These are phyloP conservation scores for Pestalotiopsis sp. DNA, from an alignment of 2,329 filamentous ascomycete genomes.

Conservation along the genomic window DNA sequence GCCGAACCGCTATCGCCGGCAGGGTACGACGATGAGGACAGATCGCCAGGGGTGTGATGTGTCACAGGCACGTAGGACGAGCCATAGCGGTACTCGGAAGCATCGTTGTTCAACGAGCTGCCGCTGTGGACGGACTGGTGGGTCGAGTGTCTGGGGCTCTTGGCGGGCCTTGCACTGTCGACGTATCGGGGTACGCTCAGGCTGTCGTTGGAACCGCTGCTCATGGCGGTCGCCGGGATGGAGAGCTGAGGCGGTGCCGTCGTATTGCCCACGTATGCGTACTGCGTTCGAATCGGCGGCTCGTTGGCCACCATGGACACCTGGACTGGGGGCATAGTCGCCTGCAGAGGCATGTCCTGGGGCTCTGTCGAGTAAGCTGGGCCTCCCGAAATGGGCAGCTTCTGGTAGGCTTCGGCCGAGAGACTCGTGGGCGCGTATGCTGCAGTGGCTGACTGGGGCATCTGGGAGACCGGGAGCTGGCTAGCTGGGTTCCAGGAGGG, in stretches of 20 bases:
- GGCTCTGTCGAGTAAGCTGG: slow-evolving; percentile 52
- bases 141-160: slow-evolving; percentile 57
- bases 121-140: slow-evolving; percentile 57
- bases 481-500: slow-evolving; percentile 55
- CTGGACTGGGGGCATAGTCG: slow-evolving; percentile 57
- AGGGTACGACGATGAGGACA: slow-evolving; percentile 37
- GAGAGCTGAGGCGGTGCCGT: slow-evolving; percentile 54
- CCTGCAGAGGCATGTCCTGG: slow-evolving; percentile 55
- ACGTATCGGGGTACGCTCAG: slow-evolving; percentile 61
- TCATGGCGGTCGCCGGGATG: slow-evolving; percentile 40
- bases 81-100: slow-evolving; percentile 60
- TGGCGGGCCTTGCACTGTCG: slow-evolving; percentile 56
- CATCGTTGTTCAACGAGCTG: slow-evolving; percentile 52
- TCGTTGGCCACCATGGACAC: slow-evolving; percentile 53
- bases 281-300: slow-evolving; percentile 55
- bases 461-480: slow-evolving; percentile 49
- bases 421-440: slow-evolving; percentile 55
- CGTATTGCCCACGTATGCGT: slow-evolving; percentile 55
- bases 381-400: slow-evolving; percentile 52
- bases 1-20: slow-evolving; percentile 21
- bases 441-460: slow-evolving; percentile 47
- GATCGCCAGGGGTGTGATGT: slow-evolving; percentile 32
- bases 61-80: slow-evolving; percentile 41
- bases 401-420: slow-evolving; percentile 53
- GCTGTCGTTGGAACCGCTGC: slow-evolving; percentile 45